Evolutionary conservation across 2,329 filamentous ascomycete genomes (phyloP), one percentile per base, ranked within the genome.

Genomic region (Microdochium bolleyi): DNA sequence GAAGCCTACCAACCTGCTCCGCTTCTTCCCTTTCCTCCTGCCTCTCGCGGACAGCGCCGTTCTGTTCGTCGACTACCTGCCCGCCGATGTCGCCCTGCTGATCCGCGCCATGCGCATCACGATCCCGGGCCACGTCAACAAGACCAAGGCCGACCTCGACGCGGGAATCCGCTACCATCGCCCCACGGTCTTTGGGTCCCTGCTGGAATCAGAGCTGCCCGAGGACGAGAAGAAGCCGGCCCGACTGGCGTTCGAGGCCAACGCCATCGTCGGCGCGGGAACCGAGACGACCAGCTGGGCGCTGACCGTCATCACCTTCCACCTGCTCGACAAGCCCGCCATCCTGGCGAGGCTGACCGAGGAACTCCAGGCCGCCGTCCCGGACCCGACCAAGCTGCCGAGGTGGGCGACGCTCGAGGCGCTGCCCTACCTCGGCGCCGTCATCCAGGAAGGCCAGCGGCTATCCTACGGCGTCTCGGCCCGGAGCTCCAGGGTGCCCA

Each of bases 361-460:
- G 5, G 69, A 71, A 51, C 58, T 72, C 41, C 49, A 56, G 13
- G 49, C 41, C 4, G 60, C 56, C 11, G 59, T 65, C 1, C 51
- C 62, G 3, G 61, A 70, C 25, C 62, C 62, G 1, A 52, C 46
- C 21, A 53, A 58, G 1, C 56, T 66, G 2, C 60, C 64, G 2
- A 52, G 34, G 2, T 68, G 63, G 65, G 63, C 57, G 0, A 54
- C 56, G 1, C 63, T 73, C 1, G 70, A 73, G 53, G 59, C 62
- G 48, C 60, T 67, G 0, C 67, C 70, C 0, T 73, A 72, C 49
- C 58, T 73, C 0, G 59, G 63, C 32, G 69, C 67, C 2, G 65
- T 72, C 2, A 61, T 73, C 11, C 63, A 68, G 22, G 71, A 73
- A 49, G 61, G 64, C 1, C 52, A 73, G 4, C 67, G 71, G 1